Percentiles rank a stretch among this genome's conserved stretches.
Evolutionary conservation across 805 yeast genomes (phyloP).

Genomic region (Yamadazyma philogaea): DNA sequence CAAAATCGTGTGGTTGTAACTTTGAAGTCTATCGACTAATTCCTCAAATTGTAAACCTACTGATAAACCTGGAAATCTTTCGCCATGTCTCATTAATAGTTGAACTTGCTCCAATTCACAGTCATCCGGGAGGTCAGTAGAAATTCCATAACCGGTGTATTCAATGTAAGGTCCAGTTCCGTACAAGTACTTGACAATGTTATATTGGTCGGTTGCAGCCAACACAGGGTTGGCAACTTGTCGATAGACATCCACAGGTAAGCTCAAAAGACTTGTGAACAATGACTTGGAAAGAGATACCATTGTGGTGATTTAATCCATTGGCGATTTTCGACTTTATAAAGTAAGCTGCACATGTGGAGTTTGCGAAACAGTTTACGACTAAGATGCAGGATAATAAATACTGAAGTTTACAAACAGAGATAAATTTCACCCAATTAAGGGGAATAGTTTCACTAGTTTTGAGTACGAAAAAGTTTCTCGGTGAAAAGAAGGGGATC

Average conservation of each 20-base stretch:
- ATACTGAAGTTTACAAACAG: background rate
- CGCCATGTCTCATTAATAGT: conserved; percentile 74
- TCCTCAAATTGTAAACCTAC: conserved; percentile 28
- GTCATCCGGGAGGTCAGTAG: conserved; percentile 45
- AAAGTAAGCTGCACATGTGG: conserved; percentile 1
- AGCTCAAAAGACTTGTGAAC: conserved; percentile 12
- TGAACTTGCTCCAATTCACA: conserved; percentile 67
- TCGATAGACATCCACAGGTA: conserved; percentile 13
- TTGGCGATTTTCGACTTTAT: background rate
- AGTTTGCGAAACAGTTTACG: conserved; percentile 1
- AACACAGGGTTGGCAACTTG: conserved; percentile 30
- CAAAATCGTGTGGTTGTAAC: conserved; percentile 23
- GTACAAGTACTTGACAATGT: conserved; percentile 49
- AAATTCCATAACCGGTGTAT: conserved; percentile 51
- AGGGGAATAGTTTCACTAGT: no score
- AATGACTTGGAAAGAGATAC: conserved; percentile 22
- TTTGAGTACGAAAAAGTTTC: no score
- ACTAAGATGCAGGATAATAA: background rate
- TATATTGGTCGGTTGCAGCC: conserved; percentile 43
- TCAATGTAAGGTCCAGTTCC: conserved; percentile 57
- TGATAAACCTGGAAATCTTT: conserved; percentile 50
- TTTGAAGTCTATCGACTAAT: conserved; percentile 23
- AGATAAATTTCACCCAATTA: background rate
- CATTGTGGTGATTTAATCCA: conserved; percentile 6
- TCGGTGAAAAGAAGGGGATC: no score